Evolutionary conservation across 2,329 filamentous ascomycete genomes (phyloP).

Genomic region (Sclerotinia spermophila): DNA sequence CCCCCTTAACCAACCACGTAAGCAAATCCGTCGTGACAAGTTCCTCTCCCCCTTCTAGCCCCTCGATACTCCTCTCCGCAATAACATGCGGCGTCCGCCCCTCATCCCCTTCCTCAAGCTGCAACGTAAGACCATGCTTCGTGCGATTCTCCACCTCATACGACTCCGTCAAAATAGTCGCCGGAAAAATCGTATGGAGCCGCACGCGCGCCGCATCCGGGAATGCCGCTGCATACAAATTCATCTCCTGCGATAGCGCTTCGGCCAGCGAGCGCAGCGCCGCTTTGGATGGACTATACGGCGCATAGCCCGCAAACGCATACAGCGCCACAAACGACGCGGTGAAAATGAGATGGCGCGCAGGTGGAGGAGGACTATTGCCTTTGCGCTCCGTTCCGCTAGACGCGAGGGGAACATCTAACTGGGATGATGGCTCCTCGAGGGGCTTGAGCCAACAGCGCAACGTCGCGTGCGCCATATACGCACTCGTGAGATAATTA

Average conservation of each 20-base stretch:
- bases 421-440: constrained; percentile 26
- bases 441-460: constrained; percentile 62
- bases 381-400: neutral
- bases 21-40: constrained; percentile 71
- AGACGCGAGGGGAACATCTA: too few species aligned
- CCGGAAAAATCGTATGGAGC: constrained; percentile 43
- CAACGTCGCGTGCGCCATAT: constrained; percentile 78
- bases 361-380: constrained; percentile 26
- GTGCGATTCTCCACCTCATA: constrained; percentile 68
- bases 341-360: constrained; percentile 77
- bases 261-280: constrained; percentile 80
- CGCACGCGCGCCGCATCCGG: constrained; percentile 40
- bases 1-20: constrained; percentile 65
- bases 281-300: constrained; percentile 79
- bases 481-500: constrained; percentile 81
- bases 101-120: constrained; percentile 75
- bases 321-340: constrained; percentile 70
- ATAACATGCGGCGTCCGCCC: constrained; percentile 74
- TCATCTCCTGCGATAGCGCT: constrained; percentile 73
- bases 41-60: constrained; percentile 70
- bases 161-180: constrained; percentile 76
- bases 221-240: constrained; percentile 79
- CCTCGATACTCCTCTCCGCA: constrained; percentile 62
- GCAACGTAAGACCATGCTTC: constrained; percentile 74
- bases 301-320: constrained; percentile 72